Base-by-base conservation (phyloP, 1,139 yeast species). In the Blastobotrys illinoisensis region DNA sequence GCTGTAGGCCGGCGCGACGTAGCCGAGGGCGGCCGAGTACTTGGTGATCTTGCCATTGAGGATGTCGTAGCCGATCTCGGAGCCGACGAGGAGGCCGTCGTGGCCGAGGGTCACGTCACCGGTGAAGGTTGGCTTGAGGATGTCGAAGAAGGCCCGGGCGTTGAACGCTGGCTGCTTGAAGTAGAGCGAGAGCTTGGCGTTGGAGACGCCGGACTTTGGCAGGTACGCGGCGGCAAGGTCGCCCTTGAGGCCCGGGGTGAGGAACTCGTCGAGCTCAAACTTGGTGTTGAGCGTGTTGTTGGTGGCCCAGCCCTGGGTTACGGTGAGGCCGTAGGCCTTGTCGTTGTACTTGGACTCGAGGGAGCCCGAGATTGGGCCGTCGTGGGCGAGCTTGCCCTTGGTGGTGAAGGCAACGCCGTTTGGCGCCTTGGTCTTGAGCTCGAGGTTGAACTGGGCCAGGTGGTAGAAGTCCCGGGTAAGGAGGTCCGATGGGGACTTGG, bases 251-350 rank as follows among this genome's bases (percentile, higher is more conserved):
- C 98, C 98, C 67, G 96, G 96, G 62, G 97, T 87, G 76, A 91
- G 82, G 67, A 90, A 87, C 75, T 91, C 96, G 61, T 86, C 82
- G 70, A 93, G 81, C 79, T 91, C 98, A 67, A 93, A 81, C 82
- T 89, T 91, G 78, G 98, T 88, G 80, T 84, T 87, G 72, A 93
- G 79, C 63, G 87, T 81, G 75, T 93, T 93, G 74, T 96, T 86
- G 67, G 96, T 88, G 79, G 90, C 86, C 97, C 98, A 91, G 70
- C 97, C 96, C 79, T 93, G 98, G 66, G 97, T 89, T 71, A 93
- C 79, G 64, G 97, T 85, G 71, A 93, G 80, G 62, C 98, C 98
- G 62, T 95, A 80, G 62, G 91, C 81, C 81, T 90, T 90, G 83
- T 95, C 99, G 61, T 88, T 78, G 80, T 86, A 88, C 80, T 88